Base-by-base conservation (phyloP, 1,284 basidiomycete genomes). In the Apiotrichum sp. region DNA sequence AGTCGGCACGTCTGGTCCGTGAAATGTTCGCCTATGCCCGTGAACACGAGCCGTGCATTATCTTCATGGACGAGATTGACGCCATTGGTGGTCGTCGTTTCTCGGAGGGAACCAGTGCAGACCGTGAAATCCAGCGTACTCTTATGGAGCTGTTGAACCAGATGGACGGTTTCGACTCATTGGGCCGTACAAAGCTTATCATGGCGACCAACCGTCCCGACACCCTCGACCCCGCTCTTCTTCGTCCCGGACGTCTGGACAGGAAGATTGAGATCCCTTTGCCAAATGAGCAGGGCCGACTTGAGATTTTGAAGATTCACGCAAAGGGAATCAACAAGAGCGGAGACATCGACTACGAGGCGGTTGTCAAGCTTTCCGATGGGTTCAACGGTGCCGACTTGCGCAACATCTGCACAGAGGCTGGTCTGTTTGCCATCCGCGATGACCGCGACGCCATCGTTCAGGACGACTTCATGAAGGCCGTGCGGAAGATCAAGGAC, bases 81-180 rank as follows among this genome's bases (percentile, higher is more conserved):
- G 93, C 93, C 35, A 96, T 97, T 63, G 93, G 93, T 65, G 93
- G 93, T 11, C 82, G 96, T 64, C 82, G 95, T 55, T 98, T 98
- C 80, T 89, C 86, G n/a, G 96, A 98, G 77, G 96, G 95, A 39
- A 98, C 95, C 3, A 91, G 87, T 74, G 96, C 95, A 11, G 96
- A 98, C 78, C 86, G 96, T 68, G 96, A 98, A 79, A 98, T 99
- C 64, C 96, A 99, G 77, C 82, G 96, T 65, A 99, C 96, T 29
- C 78, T 99, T 41, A 98, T 98, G 96, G 96, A 99, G 89, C 81
- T 99, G 36, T 82, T 99, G 46, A 98, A 98, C 74, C 95, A 98
- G 78, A 96, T 99, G 92, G 96, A 99, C 74, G 96, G 96, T 35
- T 98, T 99, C 79, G 96, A 98, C 77, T 90, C 93, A 14, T 81